A percentile compares a stretch with the other conserved stretches of the same genome.
Conservation (phyloP, 129 eudicot species). For the Chrysanthemum seticuspe region DNA sequence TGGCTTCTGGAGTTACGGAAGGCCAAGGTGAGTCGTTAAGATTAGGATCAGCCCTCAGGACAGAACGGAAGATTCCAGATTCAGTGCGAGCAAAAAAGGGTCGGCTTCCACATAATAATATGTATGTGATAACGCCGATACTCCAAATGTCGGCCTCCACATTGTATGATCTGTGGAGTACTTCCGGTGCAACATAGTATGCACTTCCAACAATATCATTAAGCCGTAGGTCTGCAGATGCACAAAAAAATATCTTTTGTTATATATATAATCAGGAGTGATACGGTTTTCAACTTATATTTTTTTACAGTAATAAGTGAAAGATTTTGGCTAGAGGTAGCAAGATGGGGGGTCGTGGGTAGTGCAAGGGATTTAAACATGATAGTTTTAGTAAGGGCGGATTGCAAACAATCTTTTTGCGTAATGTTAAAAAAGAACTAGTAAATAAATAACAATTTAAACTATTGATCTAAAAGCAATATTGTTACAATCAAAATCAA, state of each 20-base stretch:
- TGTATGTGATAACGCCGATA: slow-evolving; percentile 82
- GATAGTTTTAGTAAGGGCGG: too few relatives aligned
- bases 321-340: background rate
- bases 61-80: slow-evolving; percentile 89
- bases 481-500: background rate
- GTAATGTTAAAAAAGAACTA: too few relatives aligned
- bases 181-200: slow-evolving; percentile 99
- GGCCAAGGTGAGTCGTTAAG: slow-evolving; percentile 88
- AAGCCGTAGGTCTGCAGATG: slow-evolving; percentile 75
- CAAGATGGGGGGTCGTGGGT: background rate
- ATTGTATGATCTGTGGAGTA: slow-evolving; percentile 89
- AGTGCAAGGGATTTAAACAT: background rate
- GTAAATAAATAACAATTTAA: background rate
- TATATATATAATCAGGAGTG: slow-evolving; percentile 26
- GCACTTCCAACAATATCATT: slow-evolving; percentile 99
- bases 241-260: slow-evolving; percentile 6
- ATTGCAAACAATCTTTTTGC: too few relatives aligned
- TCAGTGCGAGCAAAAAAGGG: slow-evolving; percentile 92
- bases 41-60: slow-evolving; percentile 78
- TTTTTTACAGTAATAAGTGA: background rate
- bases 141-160: slow-evolving; percentile 98
- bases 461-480: background rate
- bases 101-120: slow-evolving; percentile 80
- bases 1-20: slow-evolving; percentile 69
- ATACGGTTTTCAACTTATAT: background rate